These are phyloP conservation scores for Geranium incanum DNA, from an alignment of 441 rosid species.

Conservation along the genomic window DNA sequence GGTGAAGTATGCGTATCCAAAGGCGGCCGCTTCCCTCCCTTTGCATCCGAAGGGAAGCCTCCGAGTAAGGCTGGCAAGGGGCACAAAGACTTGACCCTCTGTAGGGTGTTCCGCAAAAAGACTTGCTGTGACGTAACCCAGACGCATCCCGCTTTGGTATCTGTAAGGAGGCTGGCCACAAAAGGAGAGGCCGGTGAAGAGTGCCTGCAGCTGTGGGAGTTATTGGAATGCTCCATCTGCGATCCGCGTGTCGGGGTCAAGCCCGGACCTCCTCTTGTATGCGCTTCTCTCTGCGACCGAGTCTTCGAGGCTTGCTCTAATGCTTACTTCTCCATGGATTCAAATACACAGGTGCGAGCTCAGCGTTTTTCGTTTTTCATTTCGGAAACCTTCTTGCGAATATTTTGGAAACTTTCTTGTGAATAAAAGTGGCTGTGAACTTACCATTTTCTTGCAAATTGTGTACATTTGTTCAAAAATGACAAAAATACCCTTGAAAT, in stretches of 20 bases:
- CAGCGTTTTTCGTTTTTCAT: neutral
- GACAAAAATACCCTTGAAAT: too few relatives aligned
- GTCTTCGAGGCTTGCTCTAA: conserved; percentile 59
- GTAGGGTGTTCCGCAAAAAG: conserved; percentile 58
- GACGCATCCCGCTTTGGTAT: conserved; percentile 61
- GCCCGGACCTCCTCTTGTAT: conserved; percentile 62
- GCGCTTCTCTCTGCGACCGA: conserved; percentile 58
- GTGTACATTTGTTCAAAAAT: too few relatives aligned
- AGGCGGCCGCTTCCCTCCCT: conserved; percentile 61
- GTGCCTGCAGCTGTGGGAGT: conserved; percentile 62
- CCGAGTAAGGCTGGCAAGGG: conserved; percentile 52
- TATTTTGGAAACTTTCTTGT: too few relatives aligned
- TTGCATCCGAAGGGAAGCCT: conserved; percentile 50
- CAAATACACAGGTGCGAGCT: conserved; percentile 40
- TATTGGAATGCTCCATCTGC: conserved; percentile 76
- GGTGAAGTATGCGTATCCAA: conserved; percentile 49
- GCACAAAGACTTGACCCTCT: conserved; percentile 54
- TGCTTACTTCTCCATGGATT: conserved; percentile 71
- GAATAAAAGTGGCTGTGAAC: too few relatives aligned
- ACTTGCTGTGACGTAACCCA: conserved; percentile 68
- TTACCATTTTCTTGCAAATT: too few relatives aligned
- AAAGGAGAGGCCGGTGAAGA: conserved; percentile 63
- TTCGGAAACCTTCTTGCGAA: too few relatives aligned
- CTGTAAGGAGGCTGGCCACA: conserved; percentile 53
- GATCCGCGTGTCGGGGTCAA: conserved; percentile 58